These are phyloP conservation scores for Colletotrichum scovillei DNA, from an alignment of 2,329 filamentous ascomycete species.

Conservation along the genomic window DNA sequence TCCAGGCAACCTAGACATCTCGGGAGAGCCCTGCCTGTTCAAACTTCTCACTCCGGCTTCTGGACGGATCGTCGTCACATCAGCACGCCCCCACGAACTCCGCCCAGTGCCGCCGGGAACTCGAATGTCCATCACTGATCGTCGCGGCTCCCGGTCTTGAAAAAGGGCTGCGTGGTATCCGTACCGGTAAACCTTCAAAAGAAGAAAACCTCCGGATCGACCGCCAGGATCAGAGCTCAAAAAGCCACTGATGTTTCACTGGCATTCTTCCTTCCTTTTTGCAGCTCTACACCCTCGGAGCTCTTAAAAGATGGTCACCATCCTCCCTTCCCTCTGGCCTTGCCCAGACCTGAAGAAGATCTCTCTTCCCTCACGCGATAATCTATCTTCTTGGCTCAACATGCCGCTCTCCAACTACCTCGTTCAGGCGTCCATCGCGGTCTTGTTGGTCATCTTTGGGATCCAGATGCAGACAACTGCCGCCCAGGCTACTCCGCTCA, in stretches of 20 bases:
- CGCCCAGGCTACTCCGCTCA: conserved; percentile 1
- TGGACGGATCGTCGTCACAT: conserved; percentile 26
- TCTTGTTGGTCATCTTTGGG: conserved; percentile 23
- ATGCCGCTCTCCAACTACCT: conserved; percentile 29
- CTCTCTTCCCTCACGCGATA: neutral
- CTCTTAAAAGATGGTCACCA: conserved; percentile 31
- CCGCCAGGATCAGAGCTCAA: conserved; percentile 4
- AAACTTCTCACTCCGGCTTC: conserved; percentile 1
- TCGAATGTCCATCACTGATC: conserved; percentile 15
- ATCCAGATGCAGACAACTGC: conserved; percentile 26
- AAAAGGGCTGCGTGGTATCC: neutral
- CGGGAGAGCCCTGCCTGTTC: conserved; percentile 15
- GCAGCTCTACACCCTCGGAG: conserved; percentile 3
- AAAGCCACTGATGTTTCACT: conserved; percentile 18
- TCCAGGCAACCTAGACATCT: conserved; percentile 9
- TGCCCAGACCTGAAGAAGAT: conserved; percentile 7
- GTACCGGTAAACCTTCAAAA: neutral
- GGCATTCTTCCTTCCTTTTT: neutral
- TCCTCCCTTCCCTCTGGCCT: conserved; percentile 24
- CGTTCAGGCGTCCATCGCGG: conserved; percentile 29
- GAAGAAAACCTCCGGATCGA: conserved; percentile 8
- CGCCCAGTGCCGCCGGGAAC: conserved; percentile 7
- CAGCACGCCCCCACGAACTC: conserved; percentile 3
- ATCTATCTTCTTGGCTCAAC: conserved; percentile 20
- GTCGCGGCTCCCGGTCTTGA: conserved; percentile 25